Conservation (phyloP, 78 protist species). For the Chrysochromulina tobinii region DNA sequence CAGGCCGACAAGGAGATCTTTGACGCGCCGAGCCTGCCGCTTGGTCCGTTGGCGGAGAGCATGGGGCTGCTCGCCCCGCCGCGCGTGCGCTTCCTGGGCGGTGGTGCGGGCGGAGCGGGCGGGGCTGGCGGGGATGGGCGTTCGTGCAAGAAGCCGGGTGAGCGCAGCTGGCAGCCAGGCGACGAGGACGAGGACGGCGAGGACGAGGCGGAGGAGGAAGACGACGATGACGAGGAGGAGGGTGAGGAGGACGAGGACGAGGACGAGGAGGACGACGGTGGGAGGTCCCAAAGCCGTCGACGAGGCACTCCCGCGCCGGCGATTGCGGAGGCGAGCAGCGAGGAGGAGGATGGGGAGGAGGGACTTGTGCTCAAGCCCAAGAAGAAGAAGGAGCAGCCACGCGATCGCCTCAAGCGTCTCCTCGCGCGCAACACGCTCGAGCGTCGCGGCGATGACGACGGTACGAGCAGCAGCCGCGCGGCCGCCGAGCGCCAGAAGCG, state of each 20-base stretch:
- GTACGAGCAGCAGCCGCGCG: too few species aligned
- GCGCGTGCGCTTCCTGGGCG: conserved; percentile 2
- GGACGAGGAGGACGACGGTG: background rate
- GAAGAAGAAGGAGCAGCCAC: background rate
- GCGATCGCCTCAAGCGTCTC: background rate
- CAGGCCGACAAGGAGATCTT: conserved; percentile 59
- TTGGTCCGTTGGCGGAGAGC: conserved; percentile 30
- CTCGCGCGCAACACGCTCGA: background rate
- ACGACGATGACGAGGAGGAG: background rate
- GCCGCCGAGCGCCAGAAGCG: too few species aligned
- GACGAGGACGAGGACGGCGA: too few species aligned
- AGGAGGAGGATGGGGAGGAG: background rate
- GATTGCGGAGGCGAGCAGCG: background rate
- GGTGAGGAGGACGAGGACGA: background rate
- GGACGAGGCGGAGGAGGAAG: too few species aligned
- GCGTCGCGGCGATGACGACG: background rate
- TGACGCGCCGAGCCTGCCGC: conserved; percentile 38
- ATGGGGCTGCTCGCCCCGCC: conserved; percentile 52
- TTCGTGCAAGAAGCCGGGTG: background rate
- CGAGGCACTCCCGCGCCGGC: background rate
- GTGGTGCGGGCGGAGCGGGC: background rate
- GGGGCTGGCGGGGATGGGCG: background rate
- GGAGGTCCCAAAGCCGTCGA: background rate
- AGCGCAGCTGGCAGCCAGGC: background rate
- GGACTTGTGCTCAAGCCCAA: background rate